Evolutionary conservation across 2,329 filamentous ascomycete genomes (phyloP).

Genomic region (Apiospora koreana): DNA sequence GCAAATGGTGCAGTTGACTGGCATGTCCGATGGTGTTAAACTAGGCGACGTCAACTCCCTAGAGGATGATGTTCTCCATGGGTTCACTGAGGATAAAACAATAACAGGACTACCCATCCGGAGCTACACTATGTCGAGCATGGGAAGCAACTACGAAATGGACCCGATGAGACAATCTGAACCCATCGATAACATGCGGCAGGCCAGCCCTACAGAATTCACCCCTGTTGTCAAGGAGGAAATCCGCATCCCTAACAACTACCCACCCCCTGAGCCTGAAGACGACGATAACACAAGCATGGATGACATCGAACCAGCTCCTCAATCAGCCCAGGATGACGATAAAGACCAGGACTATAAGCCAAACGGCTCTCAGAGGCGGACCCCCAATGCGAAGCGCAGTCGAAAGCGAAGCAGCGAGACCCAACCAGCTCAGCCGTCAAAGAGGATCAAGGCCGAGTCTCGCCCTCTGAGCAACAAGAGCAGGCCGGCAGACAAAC

Average conservation of each 20-base stretch:
- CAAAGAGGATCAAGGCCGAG: constrained; percentile 29
- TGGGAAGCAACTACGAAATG: constrained; percentile 25
- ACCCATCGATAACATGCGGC: constrained; percentile 18
- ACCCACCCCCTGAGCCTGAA: constrained; percentile 21
- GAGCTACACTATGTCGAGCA: constrained; percentile 35
- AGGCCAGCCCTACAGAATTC: constrained; percentile 30
- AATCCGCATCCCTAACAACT: constrained; percentile 20
- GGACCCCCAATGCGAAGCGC: constrained; percentile 18
- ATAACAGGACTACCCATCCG: constrained; percentile 26
- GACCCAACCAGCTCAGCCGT: constrained; percentile 17
- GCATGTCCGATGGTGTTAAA: constrained; percentile 35
- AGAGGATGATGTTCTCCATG: constrained; percentile 29
- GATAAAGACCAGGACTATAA: constrained; percentile 28
- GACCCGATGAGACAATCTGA: constrained; percentile 22
- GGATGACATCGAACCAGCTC: constrained; percentile 20
- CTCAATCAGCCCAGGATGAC: constrained; percentile 23
- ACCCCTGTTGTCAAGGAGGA: constrained; percentile 27
- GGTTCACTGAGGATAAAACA: constrained; percentile 31
- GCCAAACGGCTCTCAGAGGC: constrained; percentile 24
- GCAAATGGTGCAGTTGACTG: constrained; percentile 31
- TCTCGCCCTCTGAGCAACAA: constrained; percentile 20
- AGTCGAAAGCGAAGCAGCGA: constrained; percentile 26
- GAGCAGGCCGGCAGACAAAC: constrained; percentile 5
- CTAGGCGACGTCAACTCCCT: constrained; percentile 34
- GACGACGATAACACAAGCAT: constrained; percentile 23